A percentile compares a stretch with the other conserved stretches of the same genome.
phyloP scores from a whole-genome alignment of 768 basidiomycete species.

The Polyporus arcularius region DNA sequence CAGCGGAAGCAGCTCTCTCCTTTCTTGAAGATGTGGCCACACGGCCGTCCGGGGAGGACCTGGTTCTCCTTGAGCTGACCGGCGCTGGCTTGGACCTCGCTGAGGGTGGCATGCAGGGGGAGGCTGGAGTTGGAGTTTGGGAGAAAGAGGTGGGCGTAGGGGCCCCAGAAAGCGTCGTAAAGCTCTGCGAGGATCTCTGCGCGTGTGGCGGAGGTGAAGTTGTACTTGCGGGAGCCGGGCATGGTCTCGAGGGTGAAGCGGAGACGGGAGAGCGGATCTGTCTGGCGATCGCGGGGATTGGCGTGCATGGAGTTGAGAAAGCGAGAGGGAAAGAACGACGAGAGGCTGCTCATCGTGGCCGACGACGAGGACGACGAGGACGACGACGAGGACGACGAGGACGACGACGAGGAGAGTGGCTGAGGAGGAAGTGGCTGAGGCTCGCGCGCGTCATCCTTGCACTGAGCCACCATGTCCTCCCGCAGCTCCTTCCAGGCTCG shows the following conservation, averaged over 20 bases:
- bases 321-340: constrained; percentile 49
- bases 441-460: background rate
- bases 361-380: background rate
- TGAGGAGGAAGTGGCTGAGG: background rate
- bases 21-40: constrained; percentile 85
- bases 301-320: constrained; percentile 53
- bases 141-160: constrained; percentile 71
- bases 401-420: background rate
- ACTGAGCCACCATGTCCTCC: constrained; percentile 8
- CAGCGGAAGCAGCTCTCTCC: constrained; percentile 93
- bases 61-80: constrained; percentile 62
- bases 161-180: constrained; percentile 82
- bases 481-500: constrained; percentile 20
- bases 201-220: constrained; percentile 71
- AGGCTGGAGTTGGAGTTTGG: constrained; percentile 63
- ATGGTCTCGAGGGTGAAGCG: constrained; percentile 78
- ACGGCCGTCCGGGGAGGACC: constrained; percentile 68
- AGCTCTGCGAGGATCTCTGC: constrained; percentile 82
- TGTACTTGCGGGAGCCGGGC: constrained; percentile 77
- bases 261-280: constrained; percentile 71
- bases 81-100: constrained; percentile 65
- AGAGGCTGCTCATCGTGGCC: constrained; percentile 42
- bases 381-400: background rate
- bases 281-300: constrained; percentile 49
- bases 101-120: constrained; percentile 63